Evolutionary conservation across 2,329 filamentous ascomycete genomes (phyloP), one percentile per base, ranked within the genome.

Genomic region (Fusarium pseudoanthophilum): DNA sequence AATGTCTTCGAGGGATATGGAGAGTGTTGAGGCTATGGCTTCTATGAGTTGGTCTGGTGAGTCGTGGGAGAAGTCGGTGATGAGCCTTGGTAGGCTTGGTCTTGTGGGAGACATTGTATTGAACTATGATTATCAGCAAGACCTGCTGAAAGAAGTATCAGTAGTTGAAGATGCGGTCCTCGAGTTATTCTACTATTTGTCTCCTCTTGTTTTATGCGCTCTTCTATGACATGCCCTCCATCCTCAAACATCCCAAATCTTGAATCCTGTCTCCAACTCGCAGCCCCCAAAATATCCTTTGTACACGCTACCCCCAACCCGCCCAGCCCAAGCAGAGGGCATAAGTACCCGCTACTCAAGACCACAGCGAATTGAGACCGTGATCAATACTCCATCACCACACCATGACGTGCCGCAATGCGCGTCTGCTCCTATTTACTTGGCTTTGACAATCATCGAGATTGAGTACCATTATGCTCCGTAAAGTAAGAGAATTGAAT

Each of bases 11-110:
- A 69, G 64, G 4, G 80, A 75, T 7, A 84, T 77, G 21, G 79
- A 77, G 15, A 86, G 79, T 2, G 84, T 80, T 32, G 82, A 77
- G 6, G 84, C 79, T 42, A 84, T 76, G 28, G 79, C 81, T 24
- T 75, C 71, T 36, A 80, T 75, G 24, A 84, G 77, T 18, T 79
- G 76, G n/a, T 82, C 79, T 43, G 80, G 51, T 11, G 78, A 63
- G 11, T 66, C 56, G 34, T 58, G 55, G n/a, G 64, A 63, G 53
- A 73, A 46, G 40, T 62, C 65, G 34, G 78, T 78, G 57, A 77
- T 69, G 32, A 79, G 75, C 64, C 70, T 71, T 32, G 78, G 73
- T 4, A 78, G 74, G 36, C 36, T 68, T 39, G 64, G 75, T 48
- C 57, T 59, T 46, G 43, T 10, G 15, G 32, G n/a, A 52, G 69